Base-by-base conservation (phyloP, 495 filamentous ascomycete genomes). In the Xylaria telfairii region DNA sequence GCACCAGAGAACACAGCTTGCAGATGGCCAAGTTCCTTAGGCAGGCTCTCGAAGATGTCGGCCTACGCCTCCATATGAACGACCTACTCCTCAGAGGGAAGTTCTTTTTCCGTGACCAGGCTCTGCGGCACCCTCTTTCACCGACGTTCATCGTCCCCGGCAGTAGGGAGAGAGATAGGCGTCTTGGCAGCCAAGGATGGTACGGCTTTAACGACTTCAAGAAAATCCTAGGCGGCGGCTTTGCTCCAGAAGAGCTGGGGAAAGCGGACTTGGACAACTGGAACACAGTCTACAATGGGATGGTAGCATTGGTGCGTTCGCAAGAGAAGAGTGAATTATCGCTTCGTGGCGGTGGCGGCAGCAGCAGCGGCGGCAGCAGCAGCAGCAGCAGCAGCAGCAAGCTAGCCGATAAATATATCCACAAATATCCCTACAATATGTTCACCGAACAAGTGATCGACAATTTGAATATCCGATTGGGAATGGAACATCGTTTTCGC, bases 161-260 rank as follows among this genome's bases (percentile, higher is more conserved):
- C 17, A 0, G 19, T 7, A 3, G 0, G 4, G 68, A 63, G 39
- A 28, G 6, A 0, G 2, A 3, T 8, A 19, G 3, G 17, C 68
- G 68, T 19, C 57, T 65, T 1, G 26, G 68, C 21, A 9, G 19
- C 28, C 5, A 28, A 3, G 47, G 46, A 3, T 42, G 19, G 6
- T 24, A 12, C 4, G 59, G 32, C 13, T 32, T 34, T 9, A 69
- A 69, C 8, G 67, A 53, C 46, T 54, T 69, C 46, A 69, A 69
- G 34, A 32, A 12, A n/a, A 42, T 53, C 3, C 26, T 69, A 2
- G 67, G 67, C n/a, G 67, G 67, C 32, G 67, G 67, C 12, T 7
- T 69, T 1, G 13, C 46, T 44, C 32, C 10, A 3, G 41, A 28
- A 12, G 67, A 69, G 34, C 24, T 28, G 21, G 59, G 8, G 24